Conservation (phyloP, 2,329 filamentous ascomycete genomes). For the Penicillium sp. region DNA sequence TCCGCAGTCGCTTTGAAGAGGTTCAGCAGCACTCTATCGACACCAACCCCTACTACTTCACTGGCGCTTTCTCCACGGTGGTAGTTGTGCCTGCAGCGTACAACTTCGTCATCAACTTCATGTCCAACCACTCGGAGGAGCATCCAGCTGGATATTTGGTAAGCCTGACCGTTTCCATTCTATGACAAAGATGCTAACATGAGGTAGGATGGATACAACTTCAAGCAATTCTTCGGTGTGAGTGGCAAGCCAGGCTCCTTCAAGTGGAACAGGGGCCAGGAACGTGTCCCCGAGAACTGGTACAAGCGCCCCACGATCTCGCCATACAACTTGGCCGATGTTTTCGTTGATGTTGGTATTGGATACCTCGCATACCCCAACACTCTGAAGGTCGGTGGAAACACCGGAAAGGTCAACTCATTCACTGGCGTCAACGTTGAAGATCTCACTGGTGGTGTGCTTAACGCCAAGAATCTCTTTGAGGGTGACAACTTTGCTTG, state of each 20-base stretch:
- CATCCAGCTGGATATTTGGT: conserved; percentile 10
- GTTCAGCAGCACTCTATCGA: conserved; percentile 6
- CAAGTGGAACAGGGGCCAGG: conserved; percentile 9
- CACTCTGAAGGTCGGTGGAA: conserved; percentile 7
- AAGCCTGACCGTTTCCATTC: not conserved
- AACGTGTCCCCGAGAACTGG: conserved; percentile 5
- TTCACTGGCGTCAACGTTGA: conserved; percentile 6
- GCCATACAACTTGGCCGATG: conserved; percentile 8
- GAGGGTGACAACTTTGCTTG: conserved; percentile 10
- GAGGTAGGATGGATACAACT: conserved; percentile 4
- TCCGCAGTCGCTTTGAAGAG: conserved; percentile 2
- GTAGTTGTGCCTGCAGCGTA: conserved; percentile 9
- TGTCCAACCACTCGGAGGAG: conserved; percentile 7
- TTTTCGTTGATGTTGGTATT: conserved; percentile 2
- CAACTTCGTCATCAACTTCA: conserved; percentile 11
- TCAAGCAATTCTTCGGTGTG: conserved; percentile 5
- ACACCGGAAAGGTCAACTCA: conserved; percentile 5
- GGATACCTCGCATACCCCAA: conserved; percentile 10
- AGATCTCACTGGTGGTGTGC: conserved; percentile 6
- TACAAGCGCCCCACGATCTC: conserved; percentile 6
- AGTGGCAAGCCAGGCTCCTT: conserved; percentile 2
- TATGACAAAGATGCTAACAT: not conserved
- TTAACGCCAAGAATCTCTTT: conserved; percentile 5
- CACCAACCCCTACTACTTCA: conserved; percentile 11
- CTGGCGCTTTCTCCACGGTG: conserved; percentile 5